Base-by-base conservation (phyloP, 306 rosid genomes). In the Citrullus colocynthis region DNA sequence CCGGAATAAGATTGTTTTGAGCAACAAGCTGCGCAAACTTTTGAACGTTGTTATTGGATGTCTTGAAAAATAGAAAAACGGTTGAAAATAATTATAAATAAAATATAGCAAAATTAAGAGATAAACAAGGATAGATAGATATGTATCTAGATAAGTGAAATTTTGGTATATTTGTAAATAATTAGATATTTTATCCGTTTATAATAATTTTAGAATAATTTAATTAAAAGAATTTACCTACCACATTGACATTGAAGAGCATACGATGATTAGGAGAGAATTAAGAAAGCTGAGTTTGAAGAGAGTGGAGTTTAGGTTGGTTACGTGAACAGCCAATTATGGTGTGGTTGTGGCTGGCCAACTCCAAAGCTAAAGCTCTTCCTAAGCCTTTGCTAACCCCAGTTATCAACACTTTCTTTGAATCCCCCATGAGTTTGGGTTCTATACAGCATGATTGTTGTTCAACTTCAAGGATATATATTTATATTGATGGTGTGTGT, bases 371-470 rank as follows among this genome's bases (percentile, higher is more conserved):
- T 0, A 93, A 85, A n/a, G 95, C 91, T 80, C 86, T 87, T 6
- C 97, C 97, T 0, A 93, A 81, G 4, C 98, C 97, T 83, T 77
- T 93, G 57, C 97, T 85, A 21, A 86, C 95, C 1, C 98, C 97
- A 0, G 98, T 91, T 64, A 93, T 89, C 81, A 93, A 59, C 7
- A 93, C 85, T 30, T 78, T 89, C 44, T 41, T 41, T 41, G 44
- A 41, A 41, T 3, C 44, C 44, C 2, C 44, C 44, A 41, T 41
- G 0, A 36, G 39, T 36, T 36, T 36, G 39, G 6, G 39, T 36
- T 36, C 39, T 36, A 36, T 36, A 5, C 28, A 24, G 1, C 28
- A 36, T 32, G 2, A 32, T 32, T 32, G 2, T 32, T 32, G 34
- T 32, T 32, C 34, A 32, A 32, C 34, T 32, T 32, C 34, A 32